Evolutionary conservation across 345 rosid genomes (phyloP).

Genomic region (Psidium friedrichsthalianum): DNA sequence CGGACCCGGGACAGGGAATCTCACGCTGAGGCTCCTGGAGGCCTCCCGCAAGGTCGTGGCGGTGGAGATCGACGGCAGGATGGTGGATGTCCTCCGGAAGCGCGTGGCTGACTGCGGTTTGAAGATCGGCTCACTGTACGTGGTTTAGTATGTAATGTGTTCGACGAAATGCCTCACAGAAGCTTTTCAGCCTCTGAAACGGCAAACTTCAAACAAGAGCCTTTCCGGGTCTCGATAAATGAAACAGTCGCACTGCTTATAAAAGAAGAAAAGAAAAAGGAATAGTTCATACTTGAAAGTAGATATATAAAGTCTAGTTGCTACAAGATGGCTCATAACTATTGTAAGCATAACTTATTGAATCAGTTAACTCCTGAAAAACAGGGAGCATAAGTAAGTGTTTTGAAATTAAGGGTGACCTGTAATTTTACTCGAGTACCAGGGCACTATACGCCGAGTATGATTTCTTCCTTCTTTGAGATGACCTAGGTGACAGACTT

Average conservation of each 20-base stretch:
- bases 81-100: conserved; percentile 57
- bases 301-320: neutral
- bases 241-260: neutral
- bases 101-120: conserved; percentile 33
- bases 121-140: conserved; percentile 45
- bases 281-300: neutral
- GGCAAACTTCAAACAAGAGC: neutral
- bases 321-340: neutral
- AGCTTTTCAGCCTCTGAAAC: neutral
- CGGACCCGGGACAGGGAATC: conserved; percentile 92
- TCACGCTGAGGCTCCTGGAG: conserved; percentile 69
- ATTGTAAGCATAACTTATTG: neutral
- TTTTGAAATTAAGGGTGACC: neutral
- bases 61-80: conserved; percentile 62
- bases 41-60: conserved; percentile 52
- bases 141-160: conserved; percentile 7
- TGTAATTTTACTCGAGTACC: neutral
- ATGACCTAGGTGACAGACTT: neutral
- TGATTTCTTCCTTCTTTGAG: neutral
- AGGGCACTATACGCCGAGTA: neutral
- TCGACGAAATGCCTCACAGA: conserved; percentile 38
- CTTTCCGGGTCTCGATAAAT: neutral
- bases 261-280: neutral
- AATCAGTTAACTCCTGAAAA: neutral
- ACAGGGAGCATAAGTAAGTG: neutral